Evolutionary conservation across 2,329 filamentous ascomycete species (phyloP), one percentile per base, ranked within the genome.

Genomic region (Claviceps pusilla): DNA sequence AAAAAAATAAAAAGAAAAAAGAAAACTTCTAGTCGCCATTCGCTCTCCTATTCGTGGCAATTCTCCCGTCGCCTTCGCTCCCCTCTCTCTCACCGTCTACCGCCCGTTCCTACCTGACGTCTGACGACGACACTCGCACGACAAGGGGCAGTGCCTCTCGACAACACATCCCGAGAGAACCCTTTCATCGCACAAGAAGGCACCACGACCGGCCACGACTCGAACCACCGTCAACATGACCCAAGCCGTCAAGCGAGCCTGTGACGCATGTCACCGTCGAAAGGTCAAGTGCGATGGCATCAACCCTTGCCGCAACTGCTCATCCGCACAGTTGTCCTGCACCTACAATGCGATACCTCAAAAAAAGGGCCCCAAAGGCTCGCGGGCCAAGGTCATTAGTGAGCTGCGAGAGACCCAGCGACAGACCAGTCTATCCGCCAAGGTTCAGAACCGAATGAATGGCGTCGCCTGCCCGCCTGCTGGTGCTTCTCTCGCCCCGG

Each of bases 291-390:
- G 84, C 65, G 82, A 86, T 63, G 82, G 83, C 55, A 73, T 80
- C 64, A 82, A 82, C 62, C 83, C 84, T 24, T 89, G 84, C 68
- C 77, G 79, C 57, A 86, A 87, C 68, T 88, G 84, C 68, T 74
- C 76, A 12, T 78, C 82, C 7, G 81, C 84, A 7, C 76, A 81
- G 62, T 73, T 87, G 19, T 73, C 76, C 12, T 88, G 84, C 73
- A 87, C 83, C 35, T 88, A 87, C 74, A 83, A 86, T 70, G 81
- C 83, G 39, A 80, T 87, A 41, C 83, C 83, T 1, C 84, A 86
- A 69, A 87, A 87, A 71, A 87, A 87, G 66, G 84, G 84, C 1
- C 84, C 84, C 47, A 87, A 87, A 68, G 84, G 84, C 59, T 85
- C 82, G 37, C 74, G 83, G 57, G 85, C 85, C 51, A 88, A 87